These are phyloP conservation scores for Suillus luteus DNA, from an alignment of 768 basidiomycete genomes.

Conservation along the genomic window DNA sequence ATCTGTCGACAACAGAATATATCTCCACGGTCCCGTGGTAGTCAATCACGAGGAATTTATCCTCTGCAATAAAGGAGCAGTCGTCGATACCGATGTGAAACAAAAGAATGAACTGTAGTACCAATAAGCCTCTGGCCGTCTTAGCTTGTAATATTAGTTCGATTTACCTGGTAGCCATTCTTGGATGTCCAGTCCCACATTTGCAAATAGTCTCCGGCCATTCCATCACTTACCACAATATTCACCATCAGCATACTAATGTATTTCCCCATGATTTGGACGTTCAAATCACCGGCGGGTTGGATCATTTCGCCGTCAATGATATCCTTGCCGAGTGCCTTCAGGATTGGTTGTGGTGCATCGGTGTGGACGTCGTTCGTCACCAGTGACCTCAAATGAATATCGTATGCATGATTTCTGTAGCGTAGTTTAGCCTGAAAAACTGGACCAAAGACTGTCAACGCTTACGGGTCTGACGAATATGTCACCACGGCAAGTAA, in stretches of 20 bases:
- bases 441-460: background rate
- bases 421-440: slow-evolving; percentile 18
- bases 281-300: slow-evolving; percentile 33
- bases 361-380: slow-evolving; percentile 53
- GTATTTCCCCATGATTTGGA: slow-evolving; percentile 49
- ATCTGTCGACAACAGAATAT: slow-evolving; percentile 41
- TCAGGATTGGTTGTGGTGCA: slow-evolving; percentile 40
- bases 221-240: slow-evolving; percentile 21
- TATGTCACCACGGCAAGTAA: slow-evolving; percentile 52
- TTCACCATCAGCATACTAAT: slow-evolving; percentile 46
- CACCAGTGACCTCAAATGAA: slow-evolving; percentile 51
- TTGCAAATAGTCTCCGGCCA: slow-evolving; percentile 40
- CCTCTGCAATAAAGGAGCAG: slow-evolving; percentile 50
- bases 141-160: background rate
- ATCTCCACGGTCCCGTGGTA: slow-evolving; percentile 52
- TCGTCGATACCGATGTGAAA: slow-evolving; percentile 51
- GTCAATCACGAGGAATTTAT: slow-evolving; percentile 49
- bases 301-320: background rate
- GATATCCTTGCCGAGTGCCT: slow-evolving; percentile 2
- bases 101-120: slow-evolving; percentile 42
- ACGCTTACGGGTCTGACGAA: slow-evolving; percentile 42
- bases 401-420: slow-evolving; percentile 41
- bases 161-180: slow-evolving; percentile 19
- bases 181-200: slow-evolving; percentile 52
- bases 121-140: background rate